Evolutionary conservation across 306 rosid species (phyloP), one percentile per base, ranked within the genome.

Genomic region (Quercus bicolor): DNA sequence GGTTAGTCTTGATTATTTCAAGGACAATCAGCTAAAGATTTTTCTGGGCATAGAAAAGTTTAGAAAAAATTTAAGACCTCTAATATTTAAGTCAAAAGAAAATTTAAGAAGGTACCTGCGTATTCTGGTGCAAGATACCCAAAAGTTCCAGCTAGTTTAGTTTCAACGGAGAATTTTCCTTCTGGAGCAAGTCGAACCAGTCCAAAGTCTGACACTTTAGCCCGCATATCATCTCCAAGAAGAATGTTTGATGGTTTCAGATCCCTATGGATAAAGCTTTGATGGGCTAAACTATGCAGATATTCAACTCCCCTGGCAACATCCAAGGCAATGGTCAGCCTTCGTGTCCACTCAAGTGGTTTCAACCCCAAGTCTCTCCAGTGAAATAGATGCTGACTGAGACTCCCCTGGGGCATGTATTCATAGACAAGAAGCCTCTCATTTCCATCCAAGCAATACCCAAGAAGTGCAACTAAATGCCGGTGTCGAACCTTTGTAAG

Each of bases 111-210:
- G 2, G 5, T 80, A 93, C 99, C 93, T 69, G 98, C 99, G 79
- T 95, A 95, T 59, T 95, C 99, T 8, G 99, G 99, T 37, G 98
- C 97, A 73, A 95, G 83, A 80, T 95, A 95, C 13, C 99, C 99
- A 72, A 95, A 95, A 56, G 99, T 95, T 86, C 99, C 97, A 0
- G 99, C 99, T 23, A 93, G 85, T 76, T 84, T 87, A 6, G 98
- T 95, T 82, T 90, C 96, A 68, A 95, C 77, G 0, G 99, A 95
- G 54, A 87, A 81, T 53, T 90, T 93, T 77, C 98, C 99, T 80
- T 90, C 94, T 0, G 99, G 98, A 66, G 96, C 99, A 52, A 91
- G 99, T 1, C 99, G 92, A 78, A 95, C 98, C 55, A 95, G 80
- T 72, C 99, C 99, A 85, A 95, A 93, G 75, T 95, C 99, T 3